A percentile compares a stretch with the other conserved stretches of the same genome.
Evolutionary conservation across 106 monocot species (phyloP).

Genomic region (Triglochin maritima): DNA sequence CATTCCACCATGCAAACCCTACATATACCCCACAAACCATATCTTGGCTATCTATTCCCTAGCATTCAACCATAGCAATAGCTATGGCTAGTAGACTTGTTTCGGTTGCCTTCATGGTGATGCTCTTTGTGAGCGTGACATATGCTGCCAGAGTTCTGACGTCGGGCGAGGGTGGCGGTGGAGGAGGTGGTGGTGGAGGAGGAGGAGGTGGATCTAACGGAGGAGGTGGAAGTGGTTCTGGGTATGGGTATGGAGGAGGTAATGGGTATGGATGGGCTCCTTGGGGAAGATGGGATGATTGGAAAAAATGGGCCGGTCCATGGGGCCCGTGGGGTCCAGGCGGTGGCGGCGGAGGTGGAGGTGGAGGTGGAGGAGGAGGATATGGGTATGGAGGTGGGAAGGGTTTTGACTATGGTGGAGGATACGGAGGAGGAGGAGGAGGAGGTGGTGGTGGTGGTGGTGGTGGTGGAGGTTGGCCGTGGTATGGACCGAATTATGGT

Average conservation of each 20-base stretch:
- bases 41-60: background rate
- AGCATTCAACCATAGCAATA: background rate
- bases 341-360: background rate
- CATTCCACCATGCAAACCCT: background rate
- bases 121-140: conserved; percentile 1
- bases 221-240: background rate
- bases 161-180: background rate
- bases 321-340: background rate
- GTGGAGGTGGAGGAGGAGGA: background rate
- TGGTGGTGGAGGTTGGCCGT: background rate
- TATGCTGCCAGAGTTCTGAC: background rate
- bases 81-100: background rate
- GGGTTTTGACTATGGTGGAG: background rate
- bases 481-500: background rate
- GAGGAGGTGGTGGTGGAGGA: background rate
- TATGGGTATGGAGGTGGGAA: background rate
- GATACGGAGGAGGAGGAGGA: background rate
- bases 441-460: background rate
- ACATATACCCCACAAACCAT: background rate
- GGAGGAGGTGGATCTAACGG: background rate
- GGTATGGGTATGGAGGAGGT: background rate
- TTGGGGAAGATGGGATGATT: background rate
- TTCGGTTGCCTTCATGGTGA: background rate
- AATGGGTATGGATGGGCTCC: background rate
- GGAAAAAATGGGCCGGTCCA: background rate